Percentiles rank a stretch among this genome's conserved stretches.
Conservation (phyloP, 768 basidiomycete genomes). For the Amanita subjunquillea region DNA sequence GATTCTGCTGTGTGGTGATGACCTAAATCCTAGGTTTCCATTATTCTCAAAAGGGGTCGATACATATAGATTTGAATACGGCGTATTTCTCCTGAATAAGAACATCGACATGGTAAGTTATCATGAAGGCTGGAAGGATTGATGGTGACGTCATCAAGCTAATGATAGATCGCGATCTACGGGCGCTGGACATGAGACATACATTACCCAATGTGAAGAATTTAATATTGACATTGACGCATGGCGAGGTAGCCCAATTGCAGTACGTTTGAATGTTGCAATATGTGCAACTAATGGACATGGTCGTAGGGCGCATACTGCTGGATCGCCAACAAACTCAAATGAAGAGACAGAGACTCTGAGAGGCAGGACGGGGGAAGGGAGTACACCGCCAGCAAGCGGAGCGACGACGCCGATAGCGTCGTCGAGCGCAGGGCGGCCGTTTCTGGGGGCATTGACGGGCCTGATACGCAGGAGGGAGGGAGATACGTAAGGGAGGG, state of each 20-base stretch:
- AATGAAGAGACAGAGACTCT: conserved; percentile 15
- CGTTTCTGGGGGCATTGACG: conserved; percentile 53
- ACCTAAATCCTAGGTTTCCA: conserved; percentile 66
- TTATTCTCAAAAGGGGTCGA: conserved; percentile 92
- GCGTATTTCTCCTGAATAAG: conserved; percentile 93
- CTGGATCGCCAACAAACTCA: conserved; percentile 18
- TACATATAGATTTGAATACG: conserved; percentile 95
- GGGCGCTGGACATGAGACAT: conserved; percentile 87
- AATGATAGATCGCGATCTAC: conserved; percentile 83
- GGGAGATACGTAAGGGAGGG: background rate
- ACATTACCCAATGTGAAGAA: conserved; percentile 97
- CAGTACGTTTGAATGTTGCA: conserved; percentile 27
- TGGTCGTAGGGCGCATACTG: conserved; percentile 10
- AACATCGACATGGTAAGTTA: conserved; percentile 82
- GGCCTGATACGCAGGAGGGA: conserved; percentile 42
- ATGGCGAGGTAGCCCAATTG: conserved; percentile 43
- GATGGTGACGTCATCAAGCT: conserved; percentile 38
- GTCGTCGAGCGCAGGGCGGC: conserved; percentile 23
- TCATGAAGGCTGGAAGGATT: conserved; percentile 3
- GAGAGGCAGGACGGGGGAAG: conserved; percentile 13
- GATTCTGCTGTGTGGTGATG: background rate
- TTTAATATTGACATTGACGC: conserved; percentile 75
- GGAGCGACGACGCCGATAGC: conserved; percentile 50
- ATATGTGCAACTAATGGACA: conserved; percentile 11
- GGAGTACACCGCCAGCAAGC: conserved; percentile 36